These are phyloP conservation scores for Celoporthe dispersa DNA, from an alignment of 2,329 filamentous ascomycete genomes.

Conservation along the genomic window DNA sequence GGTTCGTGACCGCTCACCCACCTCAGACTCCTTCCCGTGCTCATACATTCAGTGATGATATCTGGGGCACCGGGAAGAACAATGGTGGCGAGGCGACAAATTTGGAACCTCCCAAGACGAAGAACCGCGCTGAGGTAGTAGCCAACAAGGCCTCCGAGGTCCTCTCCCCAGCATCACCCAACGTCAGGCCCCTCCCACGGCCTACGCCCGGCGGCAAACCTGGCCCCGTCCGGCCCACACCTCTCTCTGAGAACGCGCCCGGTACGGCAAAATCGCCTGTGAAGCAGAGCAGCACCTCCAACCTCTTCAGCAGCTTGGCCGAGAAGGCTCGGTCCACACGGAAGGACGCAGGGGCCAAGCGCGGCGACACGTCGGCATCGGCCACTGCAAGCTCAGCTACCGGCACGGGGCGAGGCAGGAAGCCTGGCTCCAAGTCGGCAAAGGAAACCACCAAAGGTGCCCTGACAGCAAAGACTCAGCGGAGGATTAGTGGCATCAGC, in stretches of 20 bases:
- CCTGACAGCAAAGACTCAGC: slow-evolving; percentile 49
- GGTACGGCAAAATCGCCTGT: slow-evolving; percentile 64
- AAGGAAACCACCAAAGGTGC: slow-evolving; percentile 41
- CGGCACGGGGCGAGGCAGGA: slow-evolving; percentile 32
- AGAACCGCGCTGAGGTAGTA: slow-evolving; percentile 48
- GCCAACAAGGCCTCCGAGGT: slow-evolving; percentile 60
- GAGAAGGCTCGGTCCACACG: slow-evolving; percentile 64
- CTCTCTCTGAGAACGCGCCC: slow-evolving; percentile 58
- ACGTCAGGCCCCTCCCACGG: slow-evolving; percentile 70
- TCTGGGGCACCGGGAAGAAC: slow-evolving; percentile 74
- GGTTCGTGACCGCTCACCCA: slow-evolving; percentile 45
- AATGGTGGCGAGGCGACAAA: slow-evolving; percentile 61
- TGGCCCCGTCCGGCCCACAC: slow-evolving; percentile 61
- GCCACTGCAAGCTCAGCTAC: slow-evolving; percentile 42
- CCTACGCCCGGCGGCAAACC: slow-evolving; percentile 60
- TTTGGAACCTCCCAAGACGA: slow-evolving; percentile 72
- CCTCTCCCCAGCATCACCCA: slow-evolving; percentile 81
- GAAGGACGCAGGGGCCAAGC: slow-evolving; percentile 35
- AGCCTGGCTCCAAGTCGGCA: slow-evolving; percentile 36
- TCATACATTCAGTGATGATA: slow-evolving; percentile 60
- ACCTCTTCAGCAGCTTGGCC: slow-evolving; percentile 60
- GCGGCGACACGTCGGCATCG: slow-evolving; percentile 39
- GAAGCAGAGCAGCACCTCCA: slow-evolving; percentile 55
- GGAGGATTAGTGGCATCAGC: slow-evolving; percentile 63
- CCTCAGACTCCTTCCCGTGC: slow-evolving; percentile 32